Conservation (phyloP, 2,329 filamentous ascomycete species). For the Scedosporium dehoogii region DNA sequence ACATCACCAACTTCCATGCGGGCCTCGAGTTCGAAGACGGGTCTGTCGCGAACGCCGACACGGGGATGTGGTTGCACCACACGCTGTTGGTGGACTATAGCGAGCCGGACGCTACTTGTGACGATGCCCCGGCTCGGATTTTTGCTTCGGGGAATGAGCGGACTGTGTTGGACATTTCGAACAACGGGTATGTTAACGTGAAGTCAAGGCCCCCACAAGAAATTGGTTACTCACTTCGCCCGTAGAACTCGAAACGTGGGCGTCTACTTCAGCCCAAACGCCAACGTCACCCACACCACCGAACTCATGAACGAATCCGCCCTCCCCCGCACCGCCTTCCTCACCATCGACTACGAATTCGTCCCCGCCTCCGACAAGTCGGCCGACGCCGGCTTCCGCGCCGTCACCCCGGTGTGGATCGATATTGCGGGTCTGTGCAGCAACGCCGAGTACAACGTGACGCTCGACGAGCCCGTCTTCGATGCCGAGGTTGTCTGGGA, state of each 20-base stretch:
- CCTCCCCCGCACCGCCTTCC: constrained; percentile 8
- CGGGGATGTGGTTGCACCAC: constrained; percentile 20
- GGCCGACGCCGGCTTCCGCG: constrained; percentile 8
- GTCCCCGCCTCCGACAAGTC: constrained; percentile 6
- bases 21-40: constrained; percentile 20
- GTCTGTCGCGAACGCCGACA: constrained; percentile 19
- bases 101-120: not conserved
- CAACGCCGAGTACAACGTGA: constrained; percentile 10
- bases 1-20: constrained; percentile 16
- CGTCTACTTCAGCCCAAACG: constrained; percentile 11
- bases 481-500: constrained; percentile 1
- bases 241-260: constrained; percentile 13
- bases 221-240: not conserved
- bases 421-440: constrained; percentile 16
- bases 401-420: constrained; percentile 14
- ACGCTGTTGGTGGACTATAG: constrained; percentile 7
- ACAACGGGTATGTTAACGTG: constrained; percentile 10
- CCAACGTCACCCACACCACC: constrained; percentile 8
- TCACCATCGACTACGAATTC: constrained; percentile 15
- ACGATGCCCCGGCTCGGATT: constrained; percentile 2
- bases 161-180: constrained; percentile 11
- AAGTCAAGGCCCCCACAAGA: not conserved
- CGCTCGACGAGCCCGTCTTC: not conserved
- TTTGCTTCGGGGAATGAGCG: constrained; percentile 16
- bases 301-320: constrained; percentile 15